Percentiles rank a stretch among this genome's conserved stretches.
phyloP scores from a whole-genome alignment of 495 filamentous ascomycete genomes.

The Poronia punctata region DNA sequence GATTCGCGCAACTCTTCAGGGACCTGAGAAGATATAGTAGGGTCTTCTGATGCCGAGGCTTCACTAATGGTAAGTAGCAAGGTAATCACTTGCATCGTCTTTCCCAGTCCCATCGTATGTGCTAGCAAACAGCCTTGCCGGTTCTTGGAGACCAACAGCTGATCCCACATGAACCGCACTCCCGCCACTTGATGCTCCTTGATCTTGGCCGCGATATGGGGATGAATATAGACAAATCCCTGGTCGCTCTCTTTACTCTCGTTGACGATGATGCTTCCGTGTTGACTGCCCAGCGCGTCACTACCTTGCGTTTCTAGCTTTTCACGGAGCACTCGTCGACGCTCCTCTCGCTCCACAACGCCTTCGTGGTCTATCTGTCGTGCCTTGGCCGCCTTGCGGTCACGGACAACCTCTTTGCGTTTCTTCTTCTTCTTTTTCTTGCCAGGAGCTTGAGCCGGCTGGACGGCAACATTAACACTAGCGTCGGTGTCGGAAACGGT shows the following conservation, averaged over 20 bases:
- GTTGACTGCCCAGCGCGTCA: conserved; percentile 18
- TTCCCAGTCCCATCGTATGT: conserved; percentile 90
- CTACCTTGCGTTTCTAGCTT: conserved; percentile 30
- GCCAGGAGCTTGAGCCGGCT: not conserved
- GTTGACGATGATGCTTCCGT: conserved; percentile 55
- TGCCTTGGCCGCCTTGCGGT: conserved; percentile 38
- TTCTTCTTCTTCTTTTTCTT: conserved; percentile 30
- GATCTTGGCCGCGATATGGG: conserved; percentile 41
- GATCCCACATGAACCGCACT: conserved; percentile 85
- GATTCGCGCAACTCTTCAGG: conserved; percentile 54
- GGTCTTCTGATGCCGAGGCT: conserved; percentile 53
- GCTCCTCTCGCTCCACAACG: conserved; percentile 40
- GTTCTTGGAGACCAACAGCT: conserved; percentile 52
- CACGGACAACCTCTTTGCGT: conserved; percentile 43
- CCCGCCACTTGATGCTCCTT: conserved; percentile 57
- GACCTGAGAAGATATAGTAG: conserved; percentile 54
- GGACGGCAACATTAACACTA: conserved; percentile 12
- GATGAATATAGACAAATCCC: conserved; percentile 43
- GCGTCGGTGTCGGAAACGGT: conserved; percentile 4
- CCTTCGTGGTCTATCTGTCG: conserved; percentile 41
- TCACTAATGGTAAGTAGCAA: conserved; percentile 67
- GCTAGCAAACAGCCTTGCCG: conserved; percentile 76
- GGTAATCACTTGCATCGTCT: conserved; percentile 86
- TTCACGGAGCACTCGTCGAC: conserved; percentile 41
- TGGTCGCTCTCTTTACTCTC: conserved; percentile 55